Conservation (phyloP, 176 grass and related monocot species). For the Stipa capillata region DNA sequence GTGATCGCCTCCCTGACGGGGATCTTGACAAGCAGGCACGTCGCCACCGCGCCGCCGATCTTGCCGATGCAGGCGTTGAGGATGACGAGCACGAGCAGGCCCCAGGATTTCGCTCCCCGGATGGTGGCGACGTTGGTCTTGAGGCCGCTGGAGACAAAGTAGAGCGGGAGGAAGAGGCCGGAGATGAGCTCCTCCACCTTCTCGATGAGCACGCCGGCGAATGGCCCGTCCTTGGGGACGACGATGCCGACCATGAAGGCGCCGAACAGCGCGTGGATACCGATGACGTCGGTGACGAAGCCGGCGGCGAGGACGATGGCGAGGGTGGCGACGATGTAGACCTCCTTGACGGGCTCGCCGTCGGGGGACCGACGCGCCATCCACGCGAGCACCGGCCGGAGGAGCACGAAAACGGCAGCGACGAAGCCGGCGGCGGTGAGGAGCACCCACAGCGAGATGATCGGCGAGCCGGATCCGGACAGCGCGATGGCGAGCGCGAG, state of each 20-base stretch:
- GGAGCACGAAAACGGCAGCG: neutral
- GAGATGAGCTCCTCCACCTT: slow-evolving; percentile 70
- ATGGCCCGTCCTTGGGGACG: slow-evolving; percentile 60
- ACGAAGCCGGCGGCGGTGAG: slow-evolving; percentile 50
- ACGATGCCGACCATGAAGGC: slow-evolving; percentile 57
- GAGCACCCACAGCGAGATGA: slow-evolving; percentile 59
- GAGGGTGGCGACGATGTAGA: slow-evolving; percentile 49
- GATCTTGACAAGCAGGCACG: slow-evolving; percentile 31
- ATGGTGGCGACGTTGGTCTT: slow-evolving; percentile 78
- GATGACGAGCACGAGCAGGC: slow-evolving; percentile 57
- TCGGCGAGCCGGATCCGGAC: slow-evolving; percentile 35
- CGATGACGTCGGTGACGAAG: slow-evolving; percentile 60
- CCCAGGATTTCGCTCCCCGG: slow-evolving; percentile 61
- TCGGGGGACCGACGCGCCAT: slow-evolving; percentile 28
- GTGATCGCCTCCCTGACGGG: slow-evolving; percentile 48
- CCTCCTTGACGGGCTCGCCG: slow-evolving; percentile 51
- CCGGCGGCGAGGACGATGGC: slow-evolving; percentile 43
- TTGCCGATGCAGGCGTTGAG: slow-evolving; percentile 63
- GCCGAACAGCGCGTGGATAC: slow-evolving; percentile 68
- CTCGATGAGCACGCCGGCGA: slow-evolving; percentile 52
- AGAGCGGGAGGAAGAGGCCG: slow-evolving; percentile 68
- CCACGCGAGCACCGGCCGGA: slow-evolving; percentile 35
- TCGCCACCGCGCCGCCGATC: slow-evolving; percentile 50
- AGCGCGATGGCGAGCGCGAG: slow-evolving; percentile 62
- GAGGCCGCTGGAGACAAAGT: slow-evolving; percentile 71